Conservation (phyloP, 1,284 basidiomycete genomes). For the Melampsora larici-populina region DNA sequence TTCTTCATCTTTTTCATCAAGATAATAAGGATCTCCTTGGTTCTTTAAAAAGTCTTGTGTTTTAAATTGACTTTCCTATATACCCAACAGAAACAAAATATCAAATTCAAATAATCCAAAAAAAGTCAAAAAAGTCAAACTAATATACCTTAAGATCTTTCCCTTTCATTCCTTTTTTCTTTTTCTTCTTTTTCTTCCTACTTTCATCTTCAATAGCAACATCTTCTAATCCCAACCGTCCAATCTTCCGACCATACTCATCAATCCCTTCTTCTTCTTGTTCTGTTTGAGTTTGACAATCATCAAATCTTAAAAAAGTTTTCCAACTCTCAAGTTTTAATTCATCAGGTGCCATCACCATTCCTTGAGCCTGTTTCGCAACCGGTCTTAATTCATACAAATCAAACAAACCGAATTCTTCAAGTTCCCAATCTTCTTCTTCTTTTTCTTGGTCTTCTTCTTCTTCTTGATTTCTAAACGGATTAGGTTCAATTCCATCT, state of each 20-base stretch:
- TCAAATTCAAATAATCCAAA: background rate
- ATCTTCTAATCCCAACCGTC: slow-evolving; percentile 49
- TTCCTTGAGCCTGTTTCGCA: slow-evolving; percentile 71
- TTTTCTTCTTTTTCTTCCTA: slow-evolving; percentile 45
- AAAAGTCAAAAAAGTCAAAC: background rate
- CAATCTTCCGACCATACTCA: slow-evolving; percentile 49
- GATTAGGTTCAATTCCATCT: slow-evolving; percentile 21
- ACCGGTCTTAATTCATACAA: slow-evolving; percentile 81
- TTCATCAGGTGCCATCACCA: slow-evolving; percentile 74
- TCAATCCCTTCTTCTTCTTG: slow-evolving; percentile 50
- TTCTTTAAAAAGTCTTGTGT: background rate
- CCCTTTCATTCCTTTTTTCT: background rate
- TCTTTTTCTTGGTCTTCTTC: too few species aligned
- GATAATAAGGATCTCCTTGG: slow-evolving; percentile 82
- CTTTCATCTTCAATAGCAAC: slow-evolving; percentile 46
- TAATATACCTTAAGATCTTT: background rate
- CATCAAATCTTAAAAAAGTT: slow-evolving; percentile 58
- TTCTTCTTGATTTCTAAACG: slow-evolving; percentile 15
- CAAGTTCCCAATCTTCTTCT: slow-evolving; percentile 8
- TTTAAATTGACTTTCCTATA: background rate
- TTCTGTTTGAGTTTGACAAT: slow-evolving; percentile 43
- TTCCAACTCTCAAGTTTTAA: slow-evolving; percentile 81
- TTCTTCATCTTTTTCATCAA: slow-evolving; percentile 64
- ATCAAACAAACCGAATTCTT: slow-evolving; percentile 67
- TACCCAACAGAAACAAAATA: background rate